phyloP scores from a whole-genome alignment of 106 monocot genomes.

The Apostasia ramifera region DNA sequence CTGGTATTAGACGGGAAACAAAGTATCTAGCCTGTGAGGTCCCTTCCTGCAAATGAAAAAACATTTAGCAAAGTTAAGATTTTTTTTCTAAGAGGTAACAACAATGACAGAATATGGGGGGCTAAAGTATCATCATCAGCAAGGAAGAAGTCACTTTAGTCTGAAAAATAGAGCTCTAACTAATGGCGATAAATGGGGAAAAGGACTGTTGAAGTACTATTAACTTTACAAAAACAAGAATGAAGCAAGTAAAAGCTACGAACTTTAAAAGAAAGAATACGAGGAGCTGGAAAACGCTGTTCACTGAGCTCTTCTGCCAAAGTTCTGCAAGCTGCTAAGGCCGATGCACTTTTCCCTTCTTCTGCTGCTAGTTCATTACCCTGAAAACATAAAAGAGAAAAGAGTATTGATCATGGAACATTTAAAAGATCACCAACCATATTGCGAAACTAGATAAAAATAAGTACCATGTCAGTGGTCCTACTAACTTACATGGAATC shows the following conservation, averaged over 20 bases:
- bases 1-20: constrained; percentile 89
- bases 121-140: too few relatives aligned
- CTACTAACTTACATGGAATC: too few relatives aligned
- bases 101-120: too few relatives aligned
- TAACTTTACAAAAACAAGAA: not conserved
- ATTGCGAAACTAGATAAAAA: too few relatives aligned
- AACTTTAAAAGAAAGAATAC: constrained; percentile 93
- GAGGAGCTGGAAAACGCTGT: constrained; percentile 86
- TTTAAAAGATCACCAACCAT: not conserved
- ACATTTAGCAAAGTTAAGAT: too few relatives aligned
- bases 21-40: constrained; percentile 97
- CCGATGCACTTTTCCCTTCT: constrained; percentile 88
- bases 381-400: constrained; percentile 23
- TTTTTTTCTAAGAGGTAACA: too few relatives aligned
- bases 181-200: too few relatives aligned
- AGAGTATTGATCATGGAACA: not conserved
- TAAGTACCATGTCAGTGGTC: not conserved
- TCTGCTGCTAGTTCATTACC: constrained; percentile 86
- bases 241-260: constrained; percentile 8
- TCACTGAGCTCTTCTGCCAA: constrained; percentile 93
- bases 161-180: too few relatives aligned
- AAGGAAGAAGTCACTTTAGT: too few relatives aligned
- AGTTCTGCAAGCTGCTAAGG: constrained; percentile 95
- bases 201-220: too few relatives aligned
- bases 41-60: constrained; percentile 56